Base-by-base conservation (phyloP, 331 rosid genomes). In the Malus hybrid region DNA sequence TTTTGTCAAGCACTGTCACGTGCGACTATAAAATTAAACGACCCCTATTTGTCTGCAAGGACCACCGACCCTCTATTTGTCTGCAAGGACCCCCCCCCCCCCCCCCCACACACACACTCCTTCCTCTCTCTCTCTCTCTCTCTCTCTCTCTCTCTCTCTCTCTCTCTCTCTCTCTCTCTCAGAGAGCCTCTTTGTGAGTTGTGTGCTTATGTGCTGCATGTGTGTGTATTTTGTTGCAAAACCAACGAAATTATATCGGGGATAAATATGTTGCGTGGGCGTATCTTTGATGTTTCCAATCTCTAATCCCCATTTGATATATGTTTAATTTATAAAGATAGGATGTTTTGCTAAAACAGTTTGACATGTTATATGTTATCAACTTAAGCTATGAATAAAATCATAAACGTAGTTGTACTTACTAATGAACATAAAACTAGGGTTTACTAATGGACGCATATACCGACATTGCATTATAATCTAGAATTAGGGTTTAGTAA, bases 1-100 rank as follows among this genome's bases (percentile, higher is more conserved):
- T 80, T 80, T 86, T 83, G 31, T 79, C 60, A 74, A 90, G 86
- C 96, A 93, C 33, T 18, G 83, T 73, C 96, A 88, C 96, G 87
- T 93, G 97, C 74, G 68, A 65, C 77, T 80, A 77, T 27, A 65
- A 74, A 67, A 52, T 24, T 65, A 42, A 29, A 76, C 14, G 73
- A 27, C 78, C 78, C 76, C 80, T 52, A 32, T 60, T 24, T 79
- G 70, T 74, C 74, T 72, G 22, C 22, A n/a, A 6, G 20, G 6
- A 7, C 24, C 42, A 2, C 42, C 42, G 42, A 34, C 42, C 42
- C 42, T 34, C 10, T 20, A 56, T 6, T 19, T 56, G 62, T 57
- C 88, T 79, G 71, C 11, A 59, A 4, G 50, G 46, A 10, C 72
- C 82, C 78, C 62, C 31, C n/a, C 24, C 24, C 24, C 24, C 24